Percentiles rank a stretch among this genome's conserved stretches.
phyloP scores from a whole-genome alignment of 2,329 filamentous ascomycete species.

The Pleochaeta shiraiana region DNA sequence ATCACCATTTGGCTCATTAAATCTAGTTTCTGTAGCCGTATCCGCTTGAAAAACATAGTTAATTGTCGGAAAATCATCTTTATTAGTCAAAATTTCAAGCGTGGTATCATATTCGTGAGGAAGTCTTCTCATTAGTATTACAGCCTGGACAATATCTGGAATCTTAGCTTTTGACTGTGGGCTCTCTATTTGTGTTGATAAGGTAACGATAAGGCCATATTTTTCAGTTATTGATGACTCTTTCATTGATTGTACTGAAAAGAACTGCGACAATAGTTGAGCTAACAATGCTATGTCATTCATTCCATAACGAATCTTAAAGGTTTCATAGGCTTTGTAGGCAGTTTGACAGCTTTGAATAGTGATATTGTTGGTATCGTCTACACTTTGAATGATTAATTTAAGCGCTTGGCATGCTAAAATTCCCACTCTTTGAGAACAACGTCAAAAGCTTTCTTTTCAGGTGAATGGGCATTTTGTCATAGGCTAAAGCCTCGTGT shows the following conservation, averaged over 20 bases:
- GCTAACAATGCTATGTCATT: neutral
- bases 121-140: neutral
- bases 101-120: neutral
- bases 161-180: neutral
- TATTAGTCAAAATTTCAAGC: neutral
- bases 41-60: neutral
- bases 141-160: neutral
- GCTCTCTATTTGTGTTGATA: neutral
- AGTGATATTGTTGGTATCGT: neutral
- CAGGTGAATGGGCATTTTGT: neutral
- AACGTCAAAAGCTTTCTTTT: neutral
- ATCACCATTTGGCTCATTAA: neutral
- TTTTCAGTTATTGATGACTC: neutral
- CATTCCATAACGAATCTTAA: neutral
- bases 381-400: neutral
- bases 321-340: neutral
- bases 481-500: too few relatives aligned
- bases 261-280: neutral
- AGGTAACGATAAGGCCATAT: neutral
- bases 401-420: neutral
- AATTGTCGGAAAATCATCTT: neutral
- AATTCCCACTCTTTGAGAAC: neutral
- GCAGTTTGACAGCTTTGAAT: neutral
- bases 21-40: neutral
- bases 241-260: slow-evolving; percentile 1